Base-by-base conservation (phyloP, 78 protist species). In the Dictyostelium capitatum region DNA sequence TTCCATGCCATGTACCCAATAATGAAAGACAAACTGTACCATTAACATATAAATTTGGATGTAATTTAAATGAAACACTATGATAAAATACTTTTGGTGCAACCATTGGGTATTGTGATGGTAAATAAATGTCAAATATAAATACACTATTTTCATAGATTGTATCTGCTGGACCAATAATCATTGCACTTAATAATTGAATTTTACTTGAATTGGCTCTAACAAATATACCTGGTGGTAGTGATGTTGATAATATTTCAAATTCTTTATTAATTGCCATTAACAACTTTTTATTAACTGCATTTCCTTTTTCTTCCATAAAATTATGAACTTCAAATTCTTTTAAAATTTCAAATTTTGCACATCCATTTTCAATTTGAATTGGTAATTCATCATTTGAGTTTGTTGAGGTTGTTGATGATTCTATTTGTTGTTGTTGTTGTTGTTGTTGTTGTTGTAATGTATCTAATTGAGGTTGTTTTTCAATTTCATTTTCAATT, bases 1-100 rank as follows among this genome's bases (percentile, higher is more conserved):
- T 77, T 12, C 96, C 96, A 37, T 50, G 89, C 96, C 96, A 93
- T 14, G 96, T 93, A 25, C 96, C 96, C 14, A 93, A 73, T 3
- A 93, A 23, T 57, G 89, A 78, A 9, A 93, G 20, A 82, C 96
- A 93, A 51, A 93, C 80, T 46, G 56, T 78, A 8, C 96, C 96
- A 80, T 93, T 81, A 15, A 64, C 74, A 54, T 93, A 62, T n/a
- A 93, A 50, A 70, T 93, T 93, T 19, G 96, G 96, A 81, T 93
- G 85, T 7, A 93, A 6, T 25, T 79, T 77, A 6, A 56, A 73
- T n/a, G 90, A 70, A 11, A 83, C 90, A 41, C 89, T 56, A 75
- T 81, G 89, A 62, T 54, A 93, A 28, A 74, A 74, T 20, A 79
- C 96, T 43, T 87, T 56, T 10, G 96, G 96, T 37, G 96, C 89